Conservation (phyloP, 768 basidiomycete species). For the Agaricus sinodeliciosus region DNA sequence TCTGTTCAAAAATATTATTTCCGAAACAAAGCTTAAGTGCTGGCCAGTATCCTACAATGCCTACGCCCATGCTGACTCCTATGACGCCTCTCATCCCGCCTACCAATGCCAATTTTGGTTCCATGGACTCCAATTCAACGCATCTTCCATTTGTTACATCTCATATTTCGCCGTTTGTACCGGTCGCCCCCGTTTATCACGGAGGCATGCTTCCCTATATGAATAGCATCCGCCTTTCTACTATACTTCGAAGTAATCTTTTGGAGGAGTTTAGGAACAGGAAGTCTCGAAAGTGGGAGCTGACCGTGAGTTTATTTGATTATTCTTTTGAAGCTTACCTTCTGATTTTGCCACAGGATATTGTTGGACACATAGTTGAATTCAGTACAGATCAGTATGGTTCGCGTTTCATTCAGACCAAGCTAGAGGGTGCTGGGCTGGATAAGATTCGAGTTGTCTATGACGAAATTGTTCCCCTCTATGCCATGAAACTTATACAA, state of each 20-base stretch:
- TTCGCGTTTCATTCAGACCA: slow-evolving; percentile 96
- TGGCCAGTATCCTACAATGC: slow-evolving; percentile 1
- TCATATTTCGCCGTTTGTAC: slow-evolving; percentile 3
- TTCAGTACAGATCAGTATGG: slow-evolving; percentile 95
- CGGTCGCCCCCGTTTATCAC: slow-evolving; percentile 4
- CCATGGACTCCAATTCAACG: background rate
- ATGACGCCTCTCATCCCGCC: slow-evolving; percentile 3
- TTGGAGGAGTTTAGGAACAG: slow-evolving; percentile 84
- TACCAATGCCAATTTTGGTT: slow-evolving; percentile 41
- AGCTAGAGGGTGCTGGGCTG: slow-evolving; percentile 50
- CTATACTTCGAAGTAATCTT: slow-evolving; percentile 20
- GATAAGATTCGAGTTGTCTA: slow-evolving; percentile 54
- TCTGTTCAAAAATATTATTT: background rate
- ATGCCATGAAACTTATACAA: slow-evolving; percentile 70
- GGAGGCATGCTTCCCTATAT: slow-evolving; percentile 3
- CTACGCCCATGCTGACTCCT: slow-evolving; percentile 5
- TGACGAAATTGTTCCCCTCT: slow-evolving; percentile 78
- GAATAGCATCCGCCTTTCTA: background rate
- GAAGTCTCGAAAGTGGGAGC: slow-evolving; percentile 75
- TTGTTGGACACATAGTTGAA: slow-evolving; percentile 79
- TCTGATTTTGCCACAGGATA: slow-evolving; percentile 49
- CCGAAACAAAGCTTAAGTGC: background rate
- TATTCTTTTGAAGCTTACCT: background rate
- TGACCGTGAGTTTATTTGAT: slow-evolving; percentile 44
- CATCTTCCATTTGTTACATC: slow-evolving; percentile 7